Conservation (phyloP, 345 rosid species). For the Lepidium sativum region DNA sequence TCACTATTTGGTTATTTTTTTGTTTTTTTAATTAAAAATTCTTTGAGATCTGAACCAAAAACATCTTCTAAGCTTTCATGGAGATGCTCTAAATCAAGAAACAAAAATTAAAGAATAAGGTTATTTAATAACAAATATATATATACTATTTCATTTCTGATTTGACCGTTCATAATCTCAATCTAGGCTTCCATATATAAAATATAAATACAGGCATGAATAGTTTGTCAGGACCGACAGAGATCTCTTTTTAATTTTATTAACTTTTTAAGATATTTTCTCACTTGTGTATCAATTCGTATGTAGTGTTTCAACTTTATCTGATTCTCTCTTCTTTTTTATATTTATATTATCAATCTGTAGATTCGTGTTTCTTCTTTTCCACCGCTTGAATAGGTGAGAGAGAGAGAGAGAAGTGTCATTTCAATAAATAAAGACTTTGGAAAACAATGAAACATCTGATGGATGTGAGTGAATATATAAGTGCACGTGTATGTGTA, state of each 20-base stretch:
- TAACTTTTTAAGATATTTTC: not conserved
- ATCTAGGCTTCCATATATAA: slow-evolving; percentile 3
- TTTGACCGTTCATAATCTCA: slow-evolving; percentile 25
- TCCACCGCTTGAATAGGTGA: slow-evolving; percentile 13
- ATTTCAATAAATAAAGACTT: slow-evolving; percentile 26
- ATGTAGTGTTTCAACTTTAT: too few species aligned
- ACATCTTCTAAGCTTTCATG: too few species aligned
- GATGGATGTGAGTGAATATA: too few species aligned
- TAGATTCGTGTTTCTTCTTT: too few species aligned
- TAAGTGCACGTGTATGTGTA: slow-evolving; percentile 9
- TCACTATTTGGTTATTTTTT: too few species aligned
- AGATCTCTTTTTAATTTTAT: not conserved
- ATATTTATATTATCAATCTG: too few species aligned
- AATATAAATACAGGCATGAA: slow-evolving; percentile 5
- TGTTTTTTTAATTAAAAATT: too few species aligned
- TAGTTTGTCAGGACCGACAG: slow-evolving; percentile 23
- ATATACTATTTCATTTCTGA: slow-evolving; percentile 6
- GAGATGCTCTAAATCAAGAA: not conserved
- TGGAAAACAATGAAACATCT: slow-evolving; percentile 20
- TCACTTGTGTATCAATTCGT: not conserved
- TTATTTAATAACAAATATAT: not conserved
- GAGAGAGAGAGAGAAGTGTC: slow-evolving; percentile 12
- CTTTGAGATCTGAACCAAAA: too few species aligned
- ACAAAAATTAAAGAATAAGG: slow-evolving; percentile 5
- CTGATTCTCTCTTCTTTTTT: too few species aligned